A percentile compares a stretch with the other conserved stretches of the same genome.
Conservation (phyloP, 352 stramenopile genomes). For the Globisporangium heterothallicum region DNA sequence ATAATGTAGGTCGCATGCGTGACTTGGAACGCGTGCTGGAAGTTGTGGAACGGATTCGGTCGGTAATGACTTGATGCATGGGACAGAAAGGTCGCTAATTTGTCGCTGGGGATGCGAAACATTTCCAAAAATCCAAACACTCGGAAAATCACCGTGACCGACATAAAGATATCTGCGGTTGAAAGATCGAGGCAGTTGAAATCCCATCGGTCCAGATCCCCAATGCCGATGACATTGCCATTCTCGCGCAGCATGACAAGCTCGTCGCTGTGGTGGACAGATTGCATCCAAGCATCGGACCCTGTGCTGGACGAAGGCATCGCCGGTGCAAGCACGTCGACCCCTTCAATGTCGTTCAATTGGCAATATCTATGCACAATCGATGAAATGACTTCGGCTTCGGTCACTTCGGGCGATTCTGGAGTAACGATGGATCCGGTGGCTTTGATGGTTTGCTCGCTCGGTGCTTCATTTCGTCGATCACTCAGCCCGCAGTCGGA, state of each 20-base stretch:
- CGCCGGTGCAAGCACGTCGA: constrained; percentile 23
- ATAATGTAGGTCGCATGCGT: constrained; percentile 50
- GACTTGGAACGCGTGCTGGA: constrained; percentile 69
- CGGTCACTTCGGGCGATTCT: constrained; percentile 25
- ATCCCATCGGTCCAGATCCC: constrained; percentile 46
- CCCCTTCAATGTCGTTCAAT: constrained; percentile 33
- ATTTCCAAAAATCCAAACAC: constrained; percentile 47
- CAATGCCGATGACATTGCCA: constrained; percentile 34
- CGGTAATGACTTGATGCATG: constrained; percentile 57
- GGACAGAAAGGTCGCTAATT: constrained; percentile 50
- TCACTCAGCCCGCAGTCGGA: constrained; percentile 36
- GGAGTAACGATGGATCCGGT: constrained; percentile 5
- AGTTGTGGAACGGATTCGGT: constrained; percentile 71
- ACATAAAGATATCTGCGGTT: constrained; percentile 44
- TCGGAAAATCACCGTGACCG: constrained; percentile 42
- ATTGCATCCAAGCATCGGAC: constrained; percentile 10
- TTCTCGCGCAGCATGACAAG: constrained; percentile 13
- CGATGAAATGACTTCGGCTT: constrained; percentile 48
- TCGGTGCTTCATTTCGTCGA: background rate
- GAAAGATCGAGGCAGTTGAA: constrained; percentile 49
- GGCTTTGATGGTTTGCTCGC: constrained; percentile 5
- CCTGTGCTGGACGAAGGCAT: background rate
- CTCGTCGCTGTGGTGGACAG: constrained; percentile 10
- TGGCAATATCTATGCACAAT: constrained; percentile 64
- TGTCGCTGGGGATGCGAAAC: constrained; percentile 46